Base-by-base conservation (phyloP, 306 rosid species). In the Styphnolobium japonicum region DNA sequence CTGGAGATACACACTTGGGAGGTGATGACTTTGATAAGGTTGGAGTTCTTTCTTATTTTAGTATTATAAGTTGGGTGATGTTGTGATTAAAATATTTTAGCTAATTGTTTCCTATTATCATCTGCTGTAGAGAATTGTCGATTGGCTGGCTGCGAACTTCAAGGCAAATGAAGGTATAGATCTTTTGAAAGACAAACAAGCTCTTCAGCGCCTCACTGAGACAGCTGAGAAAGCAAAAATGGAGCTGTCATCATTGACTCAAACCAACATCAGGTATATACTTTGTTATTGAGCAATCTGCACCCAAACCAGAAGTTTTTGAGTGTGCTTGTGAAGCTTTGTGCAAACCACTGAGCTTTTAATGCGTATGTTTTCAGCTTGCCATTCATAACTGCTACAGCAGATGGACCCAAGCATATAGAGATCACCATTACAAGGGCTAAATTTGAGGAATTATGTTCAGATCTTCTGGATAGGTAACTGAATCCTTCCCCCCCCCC, bases 21-120 rank as follows among this genome's bases (percentile, higher is more conserved):
- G 98, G 98, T 75, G 98, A 94, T 82, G 98, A 94, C 85, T 94
- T 94, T 31, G 98, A 94, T 61, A 94, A 94, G 97, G 98, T 94
- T 34, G 2, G 51, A 34, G 3, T 63, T 67, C 10, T 62, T 45
- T 33, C 66, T 2, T n/a, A 4, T 16, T 62, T 10, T 51, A 31
- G 5, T 45, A 4, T 40, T 31, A 4, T 27, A 39, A 48, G n/a
- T 60, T 31, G 23, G 39, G 5, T 25, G 10, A 19, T 18, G 27
- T 52, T 63, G 9, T 67, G 15, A 4, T 5, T 10, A 10, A 16
- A 19, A 6, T 71, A 12, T 75, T 10, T 31, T 65, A 7, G 9
- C 78, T 62, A 7, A 67, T 31, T 27, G 7, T 71, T 73, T 6
- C 33, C 4, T 48, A n/a, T 67, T 55, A 34, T 61, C 19, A n/a